Conservation (phyloP, 2,329 filamentous ascomycete genomes). For the Pseudopithomyces chartarum region DNA sequence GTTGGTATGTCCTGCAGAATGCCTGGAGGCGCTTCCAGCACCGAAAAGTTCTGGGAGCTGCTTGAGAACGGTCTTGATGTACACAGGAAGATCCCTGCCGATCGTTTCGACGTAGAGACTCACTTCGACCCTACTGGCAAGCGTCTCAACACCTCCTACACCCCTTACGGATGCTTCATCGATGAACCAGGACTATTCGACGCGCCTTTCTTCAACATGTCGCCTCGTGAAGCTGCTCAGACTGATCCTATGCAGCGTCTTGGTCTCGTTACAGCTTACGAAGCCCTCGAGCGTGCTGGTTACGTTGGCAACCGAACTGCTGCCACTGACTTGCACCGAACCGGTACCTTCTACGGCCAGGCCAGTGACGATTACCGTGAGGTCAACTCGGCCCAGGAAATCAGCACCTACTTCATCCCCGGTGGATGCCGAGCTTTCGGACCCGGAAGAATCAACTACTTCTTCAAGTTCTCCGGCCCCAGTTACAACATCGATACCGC, state of each 20-base stretch:
- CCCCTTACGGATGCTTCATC: constrained; percentile 26
- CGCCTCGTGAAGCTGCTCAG: constrained; percentile 28
- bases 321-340: constrained; percentile 10
- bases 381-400: constrained; percentile 22
- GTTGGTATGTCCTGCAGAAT: constrained; percentile 30
- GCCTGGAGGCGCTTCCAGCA: constrained; percentile 18
- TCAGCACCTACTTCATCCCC: constrained; percentile 45
- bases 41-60: constrained; percentile 45
- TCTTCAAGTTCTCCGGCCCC: constrained; percentile 45
- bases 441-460: constrained; percentile 49
- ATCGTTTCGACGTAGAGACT: constrained; percentile 37
- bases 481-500: constrained; percentile 47
- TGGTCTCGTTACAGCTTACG: constrained; percentile 29
- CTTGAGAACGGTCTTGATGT: constrained; percentile 37
- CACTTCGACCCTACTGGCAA: constrained; percentile 20
- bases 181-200: constrained; percentile 33
- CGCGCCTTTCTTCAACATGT: constrained; percentile 35
- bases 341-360: constrained; percentile 22
- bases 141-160: constrained; percentile 16
- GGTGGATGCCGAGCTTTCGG: constrained; percentile 54
- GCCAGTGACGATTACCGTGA: constrained; percentile 22
- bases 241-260: constrained; percentile 31
- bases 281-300: constrained; percentile 27
- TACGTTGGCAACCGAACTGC: constrained; percentile 29
- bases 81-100: not conserved